phyloP scores from a whole-genome alignment of 352 stramenopile genomes.

The Globisporangium polare region DNA sequence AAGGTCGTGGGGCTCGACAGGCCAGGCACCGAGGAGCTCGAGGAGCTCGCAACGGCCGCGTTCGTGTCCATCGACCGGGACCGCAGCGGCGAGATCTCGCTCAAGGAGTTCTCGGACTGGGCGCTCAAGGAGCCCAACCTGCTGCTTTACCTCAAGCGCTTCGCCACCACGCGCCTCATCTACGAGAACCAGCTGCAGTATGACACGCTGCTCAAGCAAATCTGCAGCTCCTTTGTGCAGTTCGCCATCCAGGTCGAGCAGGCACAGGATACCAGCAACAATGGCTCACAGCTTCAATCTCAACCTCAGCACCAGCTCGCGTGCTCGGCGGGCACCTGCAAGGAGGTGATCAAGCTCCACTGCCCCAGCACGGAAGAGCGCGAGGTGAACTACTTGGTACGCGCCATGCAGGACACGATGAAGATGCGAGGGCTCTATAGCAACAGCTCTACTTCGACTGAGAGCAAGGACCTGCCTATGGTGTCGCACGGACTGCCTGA shows the following conservation, averaged over 20 bases:
- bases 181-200: conserved; percentile 67
- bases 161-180: conserved; percentile 57
- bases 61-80: conserved; percentile 60
- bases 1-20: conserved; percentile 60
- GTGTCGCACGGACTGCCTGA: not conserved
- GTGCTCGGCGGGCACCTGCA: conserved; percentile 35
- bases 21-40: conserved; percentile 44
- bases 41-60: conserved; percentile 39
- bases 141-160: conserved; percentile 52
- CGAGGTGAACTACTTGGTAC: conserved; percentile 45
- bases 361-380: conserved; percentile 25
- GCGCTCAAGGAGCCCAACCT: conserved; percentile 42
- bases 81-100: conserved; percentile 50
- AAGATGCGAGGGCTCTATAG: not conserved
- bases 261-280: not conserved
- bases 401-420: conserved; percentile 40
- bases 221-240: conserved; percentile 50
- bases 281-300: not conserved
- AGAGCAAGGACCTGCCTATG: not conserved
- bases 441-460: not conserved
- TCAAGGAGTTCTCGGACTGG: conserved; percentile 61
- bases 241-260: conserved; percentile 14
- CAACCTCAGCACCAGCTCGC: conserved; percentile 26
- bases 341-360: conserved; percentile 35
- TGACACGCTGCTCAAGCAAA: conserved; percentile 50